Evolutionary conservation across 306 rosid genomes (phyloP).

Genomic region (Cicer cuneatum): DNA sequence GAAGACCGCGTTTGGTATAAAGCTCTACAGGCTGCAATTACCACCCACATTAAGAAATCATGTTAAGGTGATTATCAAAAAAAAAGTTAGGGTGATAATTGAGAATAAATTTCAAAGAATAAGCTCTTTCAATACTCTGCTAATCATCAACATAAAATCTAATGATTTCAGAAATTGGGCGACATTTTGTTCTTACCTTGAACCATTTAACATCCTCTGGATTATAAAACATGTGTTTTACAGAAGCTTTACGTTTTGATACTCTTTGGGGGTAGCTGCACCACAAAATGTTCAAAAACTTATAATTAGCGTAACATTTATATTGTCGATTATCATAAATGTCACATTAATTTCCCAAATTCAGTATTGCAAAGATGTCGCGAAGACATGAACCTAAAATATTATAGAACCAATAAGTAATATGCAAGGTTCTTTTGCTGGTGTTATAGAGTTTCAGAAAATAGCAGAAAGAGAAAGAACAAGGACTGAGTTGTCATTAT

Average conservation of each 20-base stretch:
- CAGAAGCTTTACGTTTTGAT: constrained; percentile 83
- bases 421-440: constrained; percentile 1
- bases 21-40: constrained; percentile 94
- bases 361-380: background rate
- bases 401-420: constrained; percentile 14
- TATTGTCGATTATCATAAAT: constrained; percentile 4
- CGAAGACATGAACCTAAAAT: background rate
- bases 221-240: constrained; percentile 83
- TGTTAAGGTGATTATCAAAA: background rate
- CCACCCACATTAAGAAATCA: constrained; percentile 40
- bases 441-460: background rate
- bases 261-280: constrained; percentile 98
- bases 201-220: constrained; percentile 99
- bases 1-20: constrained; percentile 81
- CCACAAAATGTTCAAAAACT: constrained; percentile 33
- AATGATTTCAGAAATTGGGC: constrained; percentile 11
- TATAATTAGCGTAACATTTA: constrained; percentile 10
- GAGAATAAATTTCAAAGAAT: constrained; percentile 13
- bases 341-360: constrained; percentile 7
- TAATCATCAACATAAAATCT: constrained; percentile 9
- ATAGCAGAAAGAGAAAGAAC: background rate
- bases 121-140: background rate
- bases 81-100: background rate
- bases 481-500: background rate
- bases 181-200: constrained; percentile 61